Conservation (phyloP, 129 eudicot genomes). For the Oenanthe sinensis region DNA sequence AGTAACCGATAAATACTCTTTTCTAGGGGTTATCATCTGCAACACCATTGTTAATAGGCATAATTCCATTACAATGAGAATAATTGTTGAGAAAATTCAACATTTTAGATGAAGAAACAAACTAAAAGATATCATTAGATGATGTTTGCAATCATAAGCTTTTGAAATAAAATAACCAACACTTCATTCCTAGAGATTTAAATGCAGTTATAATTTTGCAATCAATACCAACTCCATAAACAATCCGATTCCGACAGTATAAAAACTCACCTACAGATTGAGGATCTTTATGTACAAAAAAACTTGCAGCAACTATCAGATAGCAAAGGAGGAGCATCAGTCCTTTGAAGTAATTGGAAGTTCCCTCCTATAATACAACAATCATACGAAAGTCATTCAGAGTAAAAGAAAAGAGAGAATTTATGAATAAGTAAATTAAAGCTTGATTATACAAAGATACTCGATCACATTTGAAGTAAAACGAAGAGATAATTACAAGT, state of each 20-base stretch:
- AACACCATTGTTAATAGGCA: not conserved
- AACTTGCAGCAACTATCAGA: constrained; percentile 75
- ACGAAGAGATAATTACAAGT: not conserved
- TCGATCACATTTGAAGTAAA: not conserved
- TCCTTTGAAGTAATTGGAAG: constrained; percentile 58
- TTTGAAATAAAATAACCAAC: not conserved
- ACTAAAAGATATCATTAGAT: not conserved
- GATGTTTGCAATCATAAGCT: not conserved
- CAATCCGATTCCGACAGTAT: constrained; percentile 1
- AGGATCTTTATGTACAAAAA: constrained; percentile 62
- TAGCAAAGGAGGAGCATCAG: constrained; percentile 73
- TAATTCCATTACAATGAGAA: not conserved
- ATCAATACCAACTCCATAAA: not conserved
- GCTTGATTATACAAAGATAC: not conserved
- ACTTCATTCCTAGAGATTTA: not conserved
- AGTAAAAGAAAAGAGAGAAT: not conserved
- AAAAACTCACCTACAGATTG: constrained; percentile 33
- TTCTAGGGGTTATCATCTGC: constrained; percentile 17
- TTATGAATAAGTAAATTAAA: not conserved
- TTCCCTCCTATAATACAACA: constrained; percentile 34
- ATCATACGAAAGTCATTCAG: not conserved
- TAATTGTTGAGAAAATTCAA: not conserved
- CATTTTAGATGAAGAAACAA: not conserved
- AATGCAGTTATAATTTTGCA: not conserved
- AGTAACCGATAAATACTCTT: not conserved